Evolutionary conservation across 1,284 basidiomycete species (phyloP).

Genomic region (Ceratobasidium sp.): DNA sequence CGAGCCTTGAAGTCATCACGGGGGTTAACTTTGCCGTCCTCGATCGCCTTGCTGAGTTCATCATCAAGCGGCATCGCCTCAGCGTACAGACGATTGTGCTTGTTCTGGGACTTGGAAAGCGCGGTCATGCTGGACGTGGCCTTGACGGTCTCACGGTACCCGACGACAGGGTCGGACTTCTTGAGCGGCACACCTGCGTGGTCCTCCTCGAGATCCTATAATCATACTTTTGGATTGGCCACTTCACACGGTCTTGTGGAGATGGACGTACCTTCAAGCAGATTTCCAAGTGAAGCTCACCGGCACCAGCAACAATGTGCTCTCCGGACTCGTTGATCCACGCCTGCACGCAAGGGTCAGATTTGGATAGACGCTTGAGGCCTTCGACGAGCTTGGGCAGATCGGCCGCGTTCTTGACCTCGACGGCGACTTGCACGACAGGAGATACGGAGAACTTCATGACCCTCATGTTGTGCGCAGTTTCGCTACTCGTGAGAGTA

Average conservation of each 20-base stretch:
- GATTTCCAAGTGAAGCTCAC: constrained; percentile 99
- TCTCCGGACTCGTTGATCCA: constrained; percentile 95
- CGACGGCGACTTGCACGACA: constrained; percentile 99
- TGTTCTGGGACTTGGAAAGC: constrained; percentile 99
- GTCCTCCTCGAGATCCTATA: constrained; percentile 95
- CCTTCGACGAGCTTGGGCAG: constrained; percentile 99
- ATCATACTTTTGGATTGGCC: constrained; percentile 4
- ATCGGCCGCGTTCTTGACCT: constrained; percentile 99
- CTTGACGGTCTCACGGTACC: constrained; percentile 98
- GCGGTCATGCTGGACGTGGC: constrained; percentile 96
- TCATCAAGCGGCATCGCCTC: constrained; percentile 95
- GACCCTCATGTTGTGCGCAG: constrained; percentile 99
- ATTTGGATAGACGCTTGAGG: constrained; percentile 99
- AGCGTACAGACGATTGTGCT: constrained; percentile 98
- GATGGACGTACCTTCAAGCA: constrained; percentile 84
- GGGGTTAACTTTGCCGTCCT: constrained; percentile 84
- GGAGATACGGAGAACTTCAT: constrained; percentile 99
- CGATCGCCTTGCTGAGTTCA: constrained; percentile 94
- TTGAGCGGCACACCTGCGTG: constrained; percentile 99
- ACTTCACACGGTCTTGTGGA: constrained; percentile 16
- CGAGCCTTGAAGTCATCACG: constrained; percentile 99
- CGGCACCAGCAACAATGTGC: constrained; percentile 99
- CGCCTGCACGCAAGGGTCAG: constrained; percentile 98
- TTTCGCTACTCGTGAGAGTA: constrained; percentile 92
- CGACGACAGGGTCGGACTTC: constrained; percentile 98